Base-by-base conservation (phyloP, 768 basidiomycete genomes). In the Dioszegia crocea region DNA sequence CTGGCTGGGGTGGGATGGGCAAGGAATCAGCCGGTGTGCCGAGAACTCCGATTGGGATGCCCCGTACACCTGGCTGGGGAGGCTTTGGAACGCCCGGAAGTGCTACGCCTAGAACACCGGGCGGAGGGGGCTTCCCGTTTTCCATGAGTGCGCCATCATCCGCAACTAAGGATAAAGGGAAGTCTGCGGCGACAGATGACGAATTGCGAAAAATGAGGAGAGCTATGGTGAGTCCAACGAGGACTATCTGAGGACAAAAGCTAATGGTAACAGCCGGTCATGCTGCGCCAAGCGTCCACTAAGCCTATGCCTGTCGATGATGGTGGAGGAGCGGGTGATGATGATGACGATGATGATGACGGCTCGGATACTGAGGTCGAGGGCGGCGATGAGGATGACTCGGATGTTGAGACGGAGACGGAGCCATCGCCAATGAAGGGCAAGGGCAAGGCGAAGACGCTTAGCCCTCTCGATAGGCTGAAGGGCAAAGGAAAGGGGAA, bases 281-380 rank as follows among this genome's bases (percentile, higher is more conserved):
- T 77, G 74, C 64, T 74, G 9, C 63, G 76, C 17, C 67, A 77
- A 57, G 72, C 74, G 3, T 74, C 76, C 2, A 64, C 66, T 16
- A 43, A 43, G 2, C 49, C 63, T 17, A 31, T 49, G 2, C 43
- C 60, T 14, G 46, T 55, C 3, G 64, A 63, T 19, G 63, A 70
- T 11, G 70, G 68, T 8, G 66, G 59, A 4, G 66, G 40, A 4
- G 67, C 52, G 26, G 72, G 65, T 29, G 71, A 73, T 26, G 69
- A 73, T 26, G 68, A 73, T 16, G 71, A 67, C 9, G 67, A 66
- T 21, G 73, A 70, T 2, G 64, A 63, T 23, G 67, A 60, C 23
- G 50, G 51, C 29, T 59, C 57, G 8, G 64, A 63, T 16, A 62
- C 47, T 21, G 65, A 64, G 41, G 23, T 53, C 56, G 46, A 56